Conservation (phyloP, 2,329 filamentous ascomycete genomes). For the Grosmannia penicillata region DNA sequence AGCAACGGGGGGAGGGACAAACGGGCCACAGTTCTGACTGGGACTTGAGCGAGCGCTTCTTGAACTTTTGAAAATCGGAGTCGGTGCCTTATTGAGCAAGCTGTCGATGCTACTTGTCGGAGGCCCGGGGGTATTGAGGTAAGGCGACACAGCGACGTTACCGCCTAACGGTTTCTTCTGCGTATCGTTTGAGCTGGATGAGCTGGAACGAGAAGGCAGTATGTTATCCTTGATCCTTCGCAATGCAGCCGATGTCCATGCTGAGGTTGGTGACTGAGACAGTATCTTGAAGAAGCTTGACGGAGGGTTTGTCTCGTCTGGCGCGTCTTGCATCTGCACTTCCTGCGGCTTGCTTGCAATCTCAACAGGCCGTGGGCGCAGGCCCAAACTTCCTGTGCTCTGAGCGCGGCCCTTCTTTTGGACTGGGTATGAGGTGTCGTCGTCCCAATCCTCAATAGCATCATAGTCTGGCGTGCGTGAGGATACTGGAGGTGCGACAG, state of each 20-base stretch:
- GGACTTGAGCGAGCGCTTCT: constrained; percentile 19
- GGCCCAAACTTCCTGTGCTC: constrained; percentile 9
- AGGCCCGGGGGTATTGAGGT: not conserved
- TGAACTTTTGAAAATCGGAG: constrained; percentile 14
- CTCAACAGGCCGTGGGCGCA: constrained; percentile 18
- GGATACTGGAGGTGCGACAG: constrained; percentile 16
- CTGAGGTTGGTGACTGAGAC: constrained; percentile 14
- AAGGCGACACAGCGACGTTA: not conserved
- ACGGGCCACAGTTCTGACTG: constrained; percentile 12
- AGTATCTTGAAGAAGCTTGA: constrained; percentile 13
- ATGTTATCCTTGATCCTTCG: constrained; percentile 15
- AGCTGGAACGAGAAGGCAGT: constrained; percentile 1
- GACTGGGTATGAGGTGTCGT: not conserved
- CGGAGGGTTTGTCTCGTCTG: constrained; percentile 16
- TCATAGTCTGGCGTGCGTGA: constrained; percentile 10
- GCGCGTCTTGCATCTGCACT: constrained; percentile 5
- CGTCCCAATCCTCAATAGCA: not conserved
- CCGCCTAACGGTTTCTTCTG: not conserved
- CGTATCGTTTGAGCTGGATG: not conserved
- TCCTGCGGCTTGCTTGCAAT: constrained; percentile 10
- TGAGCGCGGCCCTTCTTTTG: constrained; percentile 1
- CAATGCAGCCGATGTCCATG: constrained; percentile 18
- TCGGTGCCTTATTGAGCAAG: constrained; percentile 7
- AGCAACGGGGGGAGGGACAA: constrained; percentile 14
- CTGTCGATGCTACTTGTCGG: constrained; percentile 2